Conservation (phyloP, 2,329 filamentous ascomycete species). For the Exophiala dermatitidis region DNA sequence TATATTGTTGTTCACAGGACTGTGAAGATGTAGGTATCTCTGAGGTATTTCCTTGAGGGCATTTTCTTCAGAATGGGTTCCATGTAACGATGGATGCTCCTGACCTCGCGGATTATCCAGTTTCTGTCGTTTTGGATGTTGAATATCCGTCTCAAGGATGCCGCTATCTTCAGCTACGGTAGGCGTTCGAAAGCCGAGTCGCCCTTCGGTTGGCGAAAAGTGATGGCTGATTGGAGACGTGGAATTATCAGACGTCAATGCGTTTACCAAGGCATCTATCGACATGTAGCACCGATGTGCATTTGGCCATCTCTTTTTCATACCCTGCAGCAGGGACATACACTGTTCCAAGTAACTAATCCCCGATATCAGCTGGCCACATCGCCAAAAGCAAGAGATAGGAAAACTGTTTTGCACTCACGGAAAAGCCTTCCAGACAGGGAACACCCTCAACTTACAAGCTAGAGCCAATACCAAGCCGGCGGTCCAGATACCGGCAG, state of each 20-base stretch:
- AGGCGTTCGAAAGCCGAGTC: too few relatives aligned
- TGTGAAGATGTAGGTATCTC: neutral
- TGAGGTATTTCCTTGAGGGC: neutral
- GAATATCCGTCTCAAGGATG: too few relatives aligned
- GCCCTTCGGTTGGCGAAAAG: neutral
- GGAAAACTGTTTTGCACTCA: neutral
- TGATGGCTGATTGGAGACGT: neutral
- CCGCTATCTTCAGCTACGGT: too few relatives aligned
- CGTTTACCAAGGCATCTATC: neutral
- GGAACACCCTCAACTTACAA: neutral
- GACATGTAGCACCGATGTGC: neutral
- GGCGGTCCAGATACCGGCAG: neutral
- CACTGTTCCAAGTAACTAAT: neutral
- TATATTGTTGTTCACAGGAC: neutral
- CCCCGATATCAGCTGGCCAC: too few relatives aligned
- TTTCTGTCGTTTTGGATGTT: too few relatives aligned
- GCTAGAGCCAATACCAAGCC: neutral
- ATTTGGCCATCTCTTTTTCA: neutral
- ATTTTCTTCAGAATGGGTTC: neutral
- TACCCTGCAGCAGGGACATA: neutral
- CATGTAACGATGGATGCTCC: too few relatives aligned
- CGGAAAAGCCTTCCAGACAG: neutral
- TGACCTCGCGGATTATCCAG: too few relatives aligned
- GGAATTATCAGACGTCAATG: neutral
- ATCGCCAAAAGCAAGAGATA: too few relatives aligned